Evolutionary conservation across 2,329 filamentous ascomycete species (phyloP).

Genomic region (Trichoderma polysporum): DNA sequence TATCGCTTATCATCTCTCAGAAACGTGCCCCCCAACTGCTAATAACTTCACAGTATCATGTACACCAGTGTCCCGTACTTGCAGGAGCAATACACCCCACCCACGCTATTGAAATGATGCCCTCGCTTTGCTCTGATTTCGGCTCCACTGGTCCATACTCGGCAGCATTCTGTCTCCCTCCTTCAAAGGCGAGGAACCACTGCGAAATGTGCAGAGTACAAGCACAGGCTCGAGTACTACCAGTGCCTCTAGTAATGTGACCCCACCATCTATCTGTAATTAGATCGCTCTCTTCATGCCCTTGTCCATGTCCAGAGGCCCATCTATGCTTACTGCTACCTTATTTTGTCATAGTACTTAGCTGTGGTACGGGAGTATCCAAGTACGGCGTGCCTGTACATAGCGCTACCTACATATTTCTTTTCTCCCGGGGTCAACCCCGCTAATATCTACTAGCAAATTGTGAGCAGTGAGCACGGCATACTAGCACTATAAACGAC

Average conservation of each 20-base stretch:
- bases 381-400: neutral
- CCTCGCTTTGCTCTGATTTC: neutral
- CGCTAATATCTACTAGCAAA: neutral
- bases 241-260: neutral
- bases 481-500: neutral
- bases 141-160: neutral
- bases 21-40: slow-evolving; percentile 2
- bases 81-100: neutral
- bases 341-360: neutral
- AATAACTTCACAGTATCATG: neutral
- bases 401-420: neutral
- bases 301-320: slow-evolving; percentile 1
- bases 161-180: neutral
- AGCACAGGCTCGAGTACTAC: neutral
- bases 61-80: neutral
- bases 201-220: slow-evolving; percentile 3
- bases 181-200: neutral
- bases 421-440: neutral
- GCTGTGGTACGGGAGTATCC: neutral
- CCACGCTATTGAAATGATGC: neutral
- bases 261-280: slow-evolving; percentile 12
- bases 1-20: slow-evolving; percentile 18
- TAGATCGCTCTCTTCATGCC: slow-evolving; percentile 14
- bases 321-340: slow-evolving; percentile 6
- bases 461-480: neutral